Conservation (phyloP, 2,329 filamentous ascomycete species). For the Diaporthe helianthi region DNA sequence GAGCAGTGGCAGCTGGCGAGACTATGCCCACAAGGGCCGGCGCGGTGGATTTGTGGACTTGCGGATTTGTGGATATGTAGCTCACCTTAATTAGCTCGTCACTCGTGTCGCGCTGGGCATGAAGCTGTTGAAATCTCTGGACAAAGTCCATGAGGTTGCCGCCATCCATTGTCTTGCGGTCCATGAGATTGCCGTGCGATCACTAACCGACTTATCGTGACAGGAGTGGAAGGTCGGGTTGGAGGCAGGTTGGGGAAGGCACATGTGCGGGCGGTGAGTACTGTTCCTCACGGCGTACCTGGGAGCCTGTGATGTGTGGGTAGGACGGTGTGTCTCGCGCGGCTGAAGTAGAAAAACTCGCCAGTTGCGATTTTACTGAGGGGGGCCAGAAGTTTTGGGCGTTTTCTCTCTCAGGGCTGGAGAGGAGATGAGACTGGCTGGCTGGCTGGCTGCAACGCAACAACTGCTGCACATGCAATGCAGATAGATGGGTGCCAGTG, state of each 20-base stretch:
- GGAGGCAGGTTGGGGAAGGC: conserved; percentile 6
- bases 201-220: not conserved
- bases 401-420: not conserved
- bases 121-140: conserved; percentile 53
- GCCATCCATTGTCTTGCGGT: conserved; percentile 26
- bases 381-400: not conserved
- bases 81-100: conserved; percentile 57
- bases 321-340: conserved; percentile 3
- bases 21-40: not conserved
- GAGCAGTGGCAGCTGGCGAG: not conserved
- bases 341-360: conserved; percentile 13
- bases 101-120: conserved; percentile 49
- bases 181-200: conserved; percentile 18
- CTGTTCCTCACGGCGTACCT: not conserved
- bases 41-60: conserved; percentile 21
- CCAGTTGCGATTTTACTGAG: not conserved
- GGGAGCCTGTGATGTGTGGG: not conserved
- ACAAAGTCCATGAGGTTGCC: conserved; percentile 48
- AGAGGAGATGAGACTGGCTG: not conserved
- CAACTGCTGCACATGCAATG: conserved; percentile 16
- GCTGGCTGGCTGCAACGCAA: conserved; percentile 16
- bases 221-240: not conserved
- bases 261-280: not conserved
- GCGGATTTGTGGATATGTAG: no score
- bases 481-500: not conserved